Conservation (phyloP, 2,329 filamentous ascomycete species). For the Talaromyces marneffei region DNA sequence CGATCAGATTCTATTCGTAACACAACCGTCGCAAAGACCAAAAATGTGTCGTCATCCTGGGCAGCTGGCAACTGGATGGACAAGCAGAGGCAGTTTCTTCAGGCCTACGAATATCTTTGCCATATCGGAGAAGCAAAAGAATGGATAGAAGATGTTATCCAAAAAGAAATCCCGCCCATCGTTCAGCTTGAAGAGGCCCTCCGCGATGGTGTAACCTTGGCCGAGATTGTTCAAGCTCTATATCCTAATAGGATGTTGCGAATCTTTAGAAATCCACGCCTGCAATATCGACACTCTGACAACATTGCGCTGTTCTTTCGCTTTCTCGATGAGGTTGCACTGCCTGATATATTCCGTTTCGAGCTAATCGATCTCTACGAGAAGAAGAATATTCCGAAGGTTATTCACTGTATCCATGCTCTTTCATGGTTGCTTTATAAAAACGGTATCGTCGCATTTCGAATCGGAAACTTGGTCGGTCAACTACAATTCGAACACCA, state of each 20-base stretch:
- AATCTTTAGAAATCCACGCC: slow-evolving; percentile 77
- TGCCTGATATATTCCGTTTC: slow-evolving; percentile 94
- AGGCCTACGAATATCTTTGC: slow-evolving; percentile 97
- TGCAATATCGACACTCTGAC: slow-evolving; percentile 94
- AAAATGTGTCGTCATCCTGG: slow-evolving; percentile 55
- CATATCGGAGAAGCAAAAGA: slow-evolving; percentile 98
- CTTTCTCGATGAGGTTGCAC: slow-evolving; percentile 82
- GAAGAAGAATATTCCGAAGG: slow-evolving; percentile 99
- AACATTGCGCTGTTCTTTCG: slow-evolving; percentile 96
- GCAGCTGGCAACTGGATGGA: slow-evolving; percentile 96
- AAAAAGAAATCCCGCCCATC: slow-evolving; percentile 80
- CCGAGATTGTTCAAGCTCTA: slow-evolving; percentile 86
- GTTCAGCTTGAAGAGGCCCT: slow-evolving; percentile 90
- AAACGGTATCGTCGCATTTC: slow-evolving; percentile 89
- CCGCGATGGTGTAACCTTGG: slow-evolving; percentile 86
- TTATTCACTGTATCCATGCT: slow-evolving; percentile 97
- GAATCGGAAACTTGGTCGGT: slow-evolving; percentile 92
- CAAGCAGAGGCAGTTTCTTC: slow-evolving; percentile 89
- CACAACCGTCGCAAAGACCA: slow-evolving; percentile 41
- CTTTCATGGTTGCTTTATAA: slow-evolving; percentile 95
- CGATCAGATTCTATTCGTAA: slow-evolving; percentile 52
- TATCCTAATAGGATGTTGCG: slow-evolving; percentile 68
- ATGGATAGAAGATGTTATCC: slow-evolving; percentile 92
- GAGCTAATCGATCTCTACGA: slow-evolving; percentile 97
- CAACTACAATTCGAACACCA: slow-evolving; percentile 97